Evolutionary conservation across 2,329 filamentous ascomycete species (phyloP).

Genomic region (Pseudogymnoascus sp.): DNA sequence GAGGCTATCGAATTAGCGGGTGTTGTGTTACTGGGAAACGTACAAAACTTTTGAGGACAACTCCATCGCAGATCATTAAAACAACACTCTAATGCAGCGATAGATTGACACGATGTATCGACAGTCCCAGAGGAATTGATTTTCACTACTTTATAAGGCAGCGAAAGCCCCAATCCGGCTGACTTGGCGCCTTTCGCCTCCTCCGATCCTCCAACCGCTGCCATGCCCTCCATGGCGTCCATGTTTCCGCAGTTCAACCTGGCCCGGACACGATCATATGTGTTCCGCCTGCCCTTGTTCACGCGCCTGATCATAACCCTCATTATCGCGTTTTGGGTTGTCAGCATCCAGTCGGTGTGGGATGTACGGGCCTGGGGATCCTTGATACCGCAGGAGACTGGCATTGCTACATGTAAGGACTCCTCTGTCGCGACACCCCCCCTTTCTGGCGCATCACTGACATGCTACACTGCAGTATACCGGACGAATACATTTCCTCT

Average conservation of each 20-base stretch:
- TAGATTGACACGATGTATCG: conserved; percentile 7
- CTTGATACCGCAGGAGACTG: conserved; percentile 69
- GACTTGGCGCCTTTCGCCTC: conserved; percentile 4
- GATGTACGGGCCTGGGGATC: conserved; percentile 69
- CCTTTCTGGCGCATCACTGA: conserved; percentile 8
- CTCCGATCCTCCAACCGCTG: conserved; percentile 2
- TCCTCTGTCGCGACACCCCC: conserved; percentile 7
- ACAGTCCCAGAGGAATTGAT: not conserved
- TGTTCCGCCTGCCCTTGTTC: conserved; percentile 79
- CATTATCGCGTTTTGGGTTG: conserved; percentile 62
- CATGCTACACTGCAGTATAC: conserved; percentile 57
- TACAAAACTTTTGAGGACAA: conserved; percentile 9
- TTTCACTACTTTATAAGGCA: conserved; percentile 2
- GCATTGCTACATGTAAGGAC: conserved; percentile 59
- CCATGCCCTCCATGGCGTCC: conserved; percentile 21
- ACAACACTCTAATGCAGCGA: not conserved
- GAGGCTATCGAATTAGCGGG: conserved; percentile 1
- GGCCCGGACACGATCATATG: conserved; percentile 67
- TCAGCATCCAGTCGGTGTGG: conserved; percentile 62
- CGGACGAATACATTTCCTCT: conserved; percentile 88
- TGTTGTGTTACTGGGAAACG: conserved; percentile 4
- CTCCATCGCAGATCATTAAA: not conserved
- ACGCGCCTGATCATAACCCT: conserved; percentile 63
- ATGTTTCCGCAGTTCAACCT: conserved; percentile 53
- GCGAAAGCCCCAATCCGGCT: conserved; percentile 1